A percentile compares a stretch with the other conserved stretches of the same genome.
These are phyloP conservation scores for Aspergillus heteromorphus DNA, from an alignment of 495 filamentous ascomycete species.

Conservation along the genomic window DNA sequence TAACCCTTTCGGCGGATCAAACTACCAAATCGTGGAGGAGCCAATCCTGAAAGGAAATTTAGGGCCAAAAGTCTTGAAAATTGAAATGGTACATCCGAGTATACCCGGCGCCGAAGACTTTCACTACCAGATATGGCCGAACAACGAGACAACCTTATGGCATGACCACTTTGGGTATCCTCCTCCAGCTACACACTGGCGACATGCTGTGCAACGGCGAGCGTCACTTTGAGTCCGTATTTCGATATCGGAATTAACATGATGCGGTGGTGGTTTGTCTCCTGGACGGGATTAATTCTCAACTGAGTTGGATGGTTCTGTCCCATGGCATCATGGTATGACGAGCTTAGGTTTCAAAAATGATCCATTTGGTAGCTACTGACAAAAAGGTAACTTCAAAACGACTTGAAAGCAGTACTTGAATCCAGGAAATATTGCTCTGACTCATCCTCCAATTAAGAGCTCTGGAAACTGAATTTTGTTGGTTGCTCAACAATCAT, in stretches of 20 bases:
- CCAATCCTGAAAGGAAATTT: slow-evolving; percentile 12
- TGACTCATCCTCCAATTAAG: too few relatives aligned
- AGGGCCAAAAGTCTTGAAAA: slow-evolving; percentile 6
- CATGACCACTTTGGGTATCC: background rate
- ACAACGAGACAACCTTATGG: slow-evolving; percentile 3
- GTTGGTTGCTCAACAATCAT: too few relatives aligned
- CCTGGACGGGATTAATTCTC: too few relatives aligned
- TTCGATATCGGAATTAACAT: too few relatives aligned
- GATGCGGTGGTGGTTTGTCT: too few relatives aligned
- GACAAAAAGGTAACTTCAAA: background rate
- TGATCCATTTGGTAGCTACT: slow-evolving; percentile 7
- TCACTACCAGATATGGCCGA: slow-evolving; percentile 10
- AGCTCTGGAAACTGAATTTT: too few relatives aligned
- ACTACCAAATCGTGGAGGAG: slow-evolving; percentile 14
- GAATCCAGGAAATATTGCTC: too few relatives aligned
- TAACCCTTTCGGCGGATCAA: slow-evolving; percentile 9
- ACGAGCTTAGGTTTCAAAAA: slow-evolving; percentile 9
- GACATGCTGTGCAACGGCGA: background rate
- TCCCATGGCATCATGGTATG: too few relatives aligned
- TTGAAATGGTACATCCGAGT: slow-evolving; percentile 11
- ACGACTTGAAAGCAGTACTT: too few relatives aligned
- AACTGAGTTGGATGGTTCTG: too few relatives aligned
- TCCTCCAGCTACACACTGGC: background rate
- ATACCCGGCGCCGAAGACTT: slow-evolving; percentile 8
- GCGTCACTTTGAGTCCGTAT: background rate